Evolutionary conservation across 1,139 yeast species (phyloP), one percentile per base, ranked within the genome.

Genomic region (Saccharomyces hybrid): DNA sequence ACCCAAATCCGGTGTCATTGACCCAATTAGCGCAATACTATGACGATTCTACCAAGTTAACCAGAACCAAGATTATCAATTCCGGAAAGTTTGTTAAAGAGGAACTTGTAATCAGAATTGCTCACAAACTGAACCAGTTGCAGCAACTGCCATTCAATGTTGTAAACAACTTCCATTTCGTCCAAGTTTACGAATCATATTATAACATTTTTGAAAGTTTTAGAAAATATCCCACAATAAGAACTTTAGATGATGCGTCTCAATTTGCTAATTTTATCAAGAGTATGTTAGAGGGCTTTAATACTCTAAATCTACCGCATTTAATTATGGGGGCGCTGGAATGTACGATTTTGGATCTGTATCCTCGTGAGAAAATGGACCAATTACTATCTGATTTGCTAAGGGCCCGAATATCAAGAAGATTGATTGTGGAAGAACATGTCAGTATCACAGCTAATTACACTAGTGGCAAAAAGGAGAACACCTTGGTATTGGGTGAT

Each of bases 301-400:
- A 91, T 71, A 76, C 88, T 50, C 75, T 84, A 56, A 88, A 89
- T 61, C 76, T 91, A 57, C 93, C 97, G 0, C 93, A 90, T 66
- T 74, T 91, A 58, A 86, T 91, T 77, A 88, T 89, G 91, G 98
- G 97, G 2, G 90, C 95, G 0, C 74, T 90, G 55, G 97, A 91
- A 64, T 85, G 87, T 54, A 81, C 90, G 13, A 81, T 85, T 49
- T 71, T 85, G 48, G 77, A 81, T 47, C 75, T 81, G 44, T 77
- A 86, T 62, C 84, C 89, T 1, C 83, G 82, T 55, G 71, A 75
- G 1, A 75, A 83, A 50, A 71, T 91, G 60, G 96, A 91, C 66
- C 73, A 72, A 28, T 81, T 90, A 63, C 82, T 90, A 79, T 82
- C 90, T 20, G 79, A 85, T 2, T 79, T 89, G 77, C 73, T 91